These are phyloP conservation scores for Geosiphon pyriformis DNA, from an alignment of 192 early-diverging fungal genomes.

Conservation along the genomic window DNA sequence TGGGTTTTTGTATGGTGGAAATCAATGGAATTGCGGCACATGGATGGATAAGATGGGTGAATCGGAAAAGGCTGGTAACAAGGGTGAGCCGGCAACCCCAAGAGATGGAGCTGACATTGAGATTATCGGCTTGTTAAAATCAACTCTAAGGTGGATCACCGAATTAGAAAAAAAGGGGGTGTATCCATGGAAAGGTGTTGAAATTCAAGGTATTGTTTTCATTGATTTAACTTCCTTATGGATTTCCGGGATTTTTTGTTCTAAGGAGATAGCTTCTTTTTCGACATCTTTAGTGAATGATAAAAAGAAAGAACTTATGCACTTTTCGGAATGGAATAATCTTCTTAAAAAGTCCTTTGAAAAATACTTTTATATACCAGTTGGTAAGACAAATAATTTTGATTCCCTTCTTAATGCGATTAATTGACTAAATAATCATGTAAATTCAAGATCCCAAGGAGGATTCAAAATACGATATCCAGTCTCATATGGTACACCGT, in stretches of 20 bases:
- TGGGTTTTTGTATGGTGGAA: conserved; percentile 86
- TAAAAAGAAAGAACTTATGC: conserved; percentile 42
- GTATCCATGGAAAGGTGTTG: conserved; percentile 46
- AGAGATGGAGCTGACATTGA: conserved; percentile 89
- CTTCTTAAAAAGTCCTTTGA: conserved; percentile 82
- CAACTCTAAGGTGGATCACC: conserved; percentile 76
- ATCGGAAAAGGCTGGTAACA: conserved; percentile 87
- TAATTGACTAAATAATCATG: neutral
- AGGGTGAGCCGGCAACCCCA: conserved; percentile 87
- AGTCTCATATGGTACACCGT: conserved; percentile 65
- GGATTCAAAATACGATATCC: conserved; percentile 58
- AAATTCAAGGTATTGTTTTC: conserved; percentile 38
- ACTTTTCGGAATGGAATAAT: conserved; percentile 73
- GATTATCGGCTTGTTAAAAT: conserved; percentile 87
- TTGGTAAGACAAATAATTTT: conserved; percentile 35
- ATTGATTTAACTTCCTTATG: no score
- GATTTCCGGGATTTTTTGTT: no score
- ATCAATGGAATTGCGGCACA: conserved; percentile 90
- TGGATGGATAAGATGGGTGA: conserved; percentile 99
- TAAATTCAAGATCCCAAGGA: conserved; percentile 44
- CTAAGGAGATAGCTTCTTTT: no score
- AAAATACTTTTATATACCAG: conserved; percentile 85
- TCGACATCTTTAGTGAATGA: no score
- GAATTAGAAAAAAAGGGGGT: conserved; percentile 39
- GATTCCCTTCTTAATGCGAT: no score